These are phyloP conservation scores for Kwoniella heveanensis DNA, from an alignment of 768 basidiomycete genomes.

Conservation along the genomic window DNA sequence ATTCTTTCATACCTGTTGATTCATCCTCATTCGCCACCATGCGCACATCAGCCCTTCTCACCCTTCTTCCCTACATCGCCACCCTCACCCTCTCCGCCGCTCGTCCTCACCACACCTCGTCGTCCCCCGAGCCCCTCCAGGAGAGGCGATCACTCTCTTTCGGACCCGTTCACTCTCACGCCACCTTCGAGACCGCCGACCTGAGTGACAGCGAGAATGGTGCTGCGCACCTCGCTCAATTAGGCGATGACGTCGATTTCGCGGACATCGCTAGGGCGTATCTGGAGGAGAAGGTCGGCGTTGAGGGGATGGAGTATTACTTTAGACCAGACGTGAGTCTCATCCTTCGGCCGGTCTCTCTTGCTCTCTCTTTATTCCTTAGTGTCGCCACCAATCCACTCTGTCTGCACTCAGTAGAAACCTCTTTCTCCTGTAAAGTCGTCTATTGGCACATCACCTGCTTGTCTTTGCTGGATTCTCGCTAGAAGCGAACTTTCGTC, in stretches of 20 bases:
- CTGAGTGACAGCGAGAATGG: not conserved
- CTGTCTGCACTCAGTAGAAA: not conserved
- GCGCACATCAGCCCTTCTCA: conserved; percentile 49
- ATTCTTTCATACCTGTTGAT: not conserved
- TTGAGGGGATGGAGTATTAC: conserved; percentile 47
- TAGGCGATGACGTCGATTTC: conserved; percentile 26
- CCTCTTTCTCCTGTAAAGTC: too few species aligned
- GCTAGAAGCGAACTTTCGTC: too few species aligned
- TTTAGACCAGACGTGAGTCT: conserved; percentile 55
- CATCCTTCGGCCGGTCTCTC: too few species aligned
- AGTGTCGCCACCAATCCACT: not conserved
- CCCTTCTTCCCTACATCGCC: conserved; percentile 52
- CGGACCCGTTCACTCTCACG: conserved; percentile 76
- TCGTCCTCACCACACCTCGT: conserved; percentile 18
- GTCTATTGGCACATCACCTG: too few species aligned
- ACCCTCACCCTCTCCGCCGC: conserved; percentile 38
- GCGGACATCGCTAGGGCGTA: conserved; percentile 39
- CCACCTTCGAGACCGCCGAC: conserved; percentile 56
- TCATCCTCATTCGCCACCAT: conserved; percentile 23
- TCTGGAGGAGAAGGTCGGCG: conserved; percentile 32
- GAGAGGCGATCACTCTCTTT: conserved; percentile 87
- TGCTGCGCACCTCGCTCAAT: not conserved
- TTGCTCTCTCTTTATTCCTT: not conserved
- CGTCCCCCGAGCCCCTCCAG: conserved; percentile 24
- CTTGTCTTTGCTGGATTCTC: too few species aligned